A percentile compares a stretch with the other conserved stretches of the same genome.
Evolutionary conservation across 805 yeast genomes (phyloP).

Genomic region (Huiozyma naganishii): DNA sequence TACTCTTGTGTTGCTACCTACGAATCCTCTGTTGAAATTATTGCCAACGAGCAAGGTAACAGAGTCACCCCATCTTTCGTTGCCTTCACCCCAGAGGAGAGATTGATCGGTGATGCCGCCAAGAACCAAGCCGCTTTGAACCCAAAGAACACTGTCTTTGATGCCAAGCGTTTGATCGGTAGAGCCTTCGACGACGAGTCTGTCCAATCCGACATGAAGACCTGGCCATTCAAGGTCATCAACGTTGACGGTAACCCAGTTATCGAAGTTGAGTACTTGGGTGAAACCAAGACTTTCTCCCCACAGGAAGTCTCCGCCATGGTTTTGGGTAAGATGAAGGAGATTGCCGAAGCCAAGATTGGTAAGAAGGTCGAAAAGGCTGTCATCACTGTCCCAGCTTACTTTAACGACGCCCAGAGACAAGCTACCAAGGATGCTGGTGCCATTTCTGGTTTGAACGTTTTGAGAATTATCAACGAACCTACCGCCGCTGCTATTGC

Average conservation of each 20-base stretch:
- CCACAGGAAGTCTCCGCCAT: conserved; percentile 94
- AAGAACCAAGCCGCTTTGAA: conserved; percentile 95
- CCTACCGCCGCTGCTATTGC: conserved; percentile 98
- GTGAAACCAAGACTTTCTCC: conserved; percentile 77
- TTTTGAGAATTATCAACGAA: conserved; percentile 89
- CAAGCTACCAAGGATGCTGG: conserved; percentile 98
- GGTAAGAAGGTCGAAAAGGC: conserved; percentile 81
- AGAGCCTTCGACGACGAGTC: conserved; percentile 73
- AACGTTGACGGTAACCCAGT: conserved; percentile 68
- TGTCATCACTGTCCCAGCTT: conserved; percentile 93
- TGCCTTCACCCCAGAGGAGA: conserved; percentile 86
- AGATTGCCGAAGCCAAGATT: conserved; percentile 79
- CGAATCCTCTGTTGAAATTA: conserved; percentile 87
- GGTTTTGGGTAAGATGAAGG: conserved; percentile 85
- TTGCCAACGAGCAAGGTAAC: conserved; percentile 97
- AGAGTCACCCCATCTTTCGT: conserved; percentile 95
- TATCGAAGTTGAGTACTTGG: conserved; percentile 72
- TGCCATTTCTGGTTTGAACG: conserved; percentile 90
- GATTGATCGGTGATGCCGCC: conserved; percentile 94
- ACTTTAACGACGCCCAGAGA: conserved; percentile 95
- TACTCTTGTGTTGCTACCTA: conserved; percentile 95
- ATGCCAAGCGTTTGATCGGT: conserved; percentile 90
- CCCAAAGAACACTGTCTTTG: conserved; percentile 83
- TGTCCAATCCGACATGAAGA: conserved; percentile 71
- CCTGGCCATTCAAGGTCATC: conserved; percentile 74